Percentiles rank a stretch among this genome's conserved stretches.
phyloP scores from a whole-genome alignment of 305 asterid genomes.

The Fraxinus albicans region DNA sequence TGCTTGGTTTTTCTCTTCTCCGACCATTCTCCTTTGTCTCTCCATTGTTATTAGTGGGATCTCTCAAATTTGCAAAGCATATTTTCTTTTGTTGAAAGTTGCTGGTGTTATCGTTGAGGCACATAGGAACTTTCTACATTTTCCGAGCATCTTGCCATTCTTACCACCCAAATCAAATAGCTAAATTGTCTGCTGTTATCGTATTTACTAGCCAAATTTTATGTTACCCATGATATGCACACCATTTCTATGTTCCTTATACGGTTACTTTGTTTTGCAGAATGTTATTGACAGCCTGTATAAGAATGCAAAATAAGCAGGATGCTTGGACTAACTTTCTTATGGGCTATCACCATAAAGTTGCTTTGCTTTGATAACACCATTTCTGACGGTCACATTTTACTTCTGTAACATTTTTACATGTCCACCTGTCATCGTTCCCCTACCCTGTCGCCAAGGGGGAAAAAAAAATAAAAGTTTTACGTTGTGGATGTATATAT shows the following conservation, averaged over 20 bases:
- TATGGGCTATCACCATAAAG: not conserved
- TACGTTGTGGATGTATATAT: not conserved
- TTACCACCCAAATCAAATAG: not conserved
- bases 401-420: not conserved
- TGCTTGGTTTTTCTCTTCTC: not conserved
- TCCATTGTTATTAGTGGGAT: not conserved
- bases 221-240: not conserved
- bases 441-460: not conserved
- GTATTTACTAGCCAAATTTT: not conserved
- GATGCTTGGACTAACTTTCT: not conserved
- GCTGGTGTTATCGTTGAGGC: not conserved
- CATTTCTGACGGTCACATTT: not conserved
- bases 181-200: not conserved
- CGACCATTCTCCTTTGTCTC: not conserved
- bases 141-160: not conserved
- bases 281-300: slow-evolving; percentile 66
- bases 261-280: slow-evolving; percentile 41
- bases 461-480: not conserved
- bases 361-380: not conserved
- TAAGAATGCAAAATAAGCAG: slow-evolving; percentile 60
- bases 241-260: not conserved
- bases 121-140: not conserved
- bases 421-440: not conserved
- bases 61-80: not conserved
- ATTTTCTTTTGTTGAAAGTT: not conserved